Base-by-base conservation (phyloP, 2,329 filamentous ascomycete genomes). In the Pyrenochaeta sp. region DNA sequence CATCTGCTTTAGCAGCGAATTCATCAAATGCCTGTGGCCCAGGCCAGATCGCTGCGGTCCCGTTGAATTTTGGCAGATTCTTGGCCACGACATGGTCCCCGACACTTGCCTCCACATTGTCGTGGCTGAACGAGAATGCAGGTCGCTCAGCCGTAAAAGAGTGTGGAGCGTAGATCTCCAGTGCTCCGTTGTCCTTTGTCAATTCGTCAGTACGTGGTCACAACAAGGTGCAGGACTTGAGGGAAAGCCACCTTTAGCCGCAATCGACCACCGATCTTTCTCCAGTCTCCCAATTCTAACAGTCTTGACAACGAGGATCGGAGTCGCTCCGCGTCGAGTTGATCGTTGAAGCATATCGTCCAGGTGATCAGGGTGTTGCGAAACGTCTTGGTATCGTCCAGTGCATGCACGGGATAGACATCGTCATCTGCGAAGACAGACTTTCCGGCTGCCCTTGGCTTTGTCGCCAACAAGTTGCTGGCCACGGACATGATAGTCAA, bases 331-430 rank as follows among this genome's bases (percentile, higher is more conserved):
- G 69, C 48, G 39, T 80, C 75, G 3, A 80, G 66, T 1, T 77
- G 73, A 36, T 77, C 75, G 50, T 80, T 71, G 53, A 79, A 80
- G 3, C 67, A 61, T 3, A 78, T 55, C 0, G 70, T 72, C 45
- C 50, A 56, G 8, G 44, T 29, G 5, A 61, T 29, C 20, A 56
- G 19, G 2, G 60, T 53, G 21, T 26, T 35, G 6, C 50, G 49
- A 6, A 53, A 30, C 1, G 38, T 49, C 31, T 48, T 56, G 10
- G 49, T 58, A 28, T 58, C 54, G 20, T 61, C 58, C 3, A 57
- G 35, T 14, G 32, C 24, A 23, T 58, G 48, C 7, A 61, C 37
- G 13, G 56, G 56, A 30, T 50, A 50, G 11, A 60, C 32, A 20
- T 52, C 35, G 32, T 63, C 57, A 21, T 46, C 34, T 19, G 36